Percentiles rank a stretch among this genome's conserved stretches.
phyloP scores from a whole-genome alignment of 495 filamentous ascomycete genomes.

The Talaromyces ruber region DNA sequence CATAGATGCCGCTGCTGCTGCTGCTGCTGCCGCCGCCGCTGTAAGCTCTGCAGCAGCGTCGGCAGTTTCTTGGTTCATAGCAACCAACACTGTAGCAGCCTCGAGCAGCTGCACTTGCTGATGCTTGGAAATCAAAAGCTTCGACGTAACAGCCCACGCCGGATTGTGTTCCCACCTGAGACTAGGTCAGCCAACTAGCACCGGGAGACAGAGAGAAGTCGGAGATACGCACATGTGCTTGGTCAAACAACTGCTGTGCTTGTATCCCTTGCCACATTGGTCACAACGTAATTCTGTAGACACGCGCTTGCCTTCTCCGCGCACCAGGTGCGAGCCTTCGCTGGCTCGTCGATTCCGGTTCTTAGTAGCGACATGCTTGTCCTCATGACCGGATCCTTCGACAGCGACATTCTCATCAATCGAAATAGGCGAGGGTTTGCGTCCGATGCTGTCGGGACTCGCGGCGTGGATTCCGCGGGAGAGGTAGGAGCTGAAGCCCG shows the following conservation, averaged over 20 bases:
- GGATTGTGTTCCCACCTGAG: slow-evolving; percentile 98
- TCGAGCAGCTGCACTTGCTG: slow-evolving; percentile 98
- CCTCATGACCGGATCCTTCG: slow-evolving; percentile 16
- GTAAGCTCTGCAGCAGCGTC: background rate
- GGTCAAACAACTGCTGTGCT: slow-evolving; percentile 99
- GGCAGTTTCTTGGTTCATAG: slow-evolving; percentile 66
- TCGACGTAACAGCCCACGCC: slow-evolving; percentile 95
- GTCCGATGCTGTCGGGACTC: slow-evolving; percentile 39
- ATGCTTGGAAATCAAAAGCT: slow-evolving; percentile 97
- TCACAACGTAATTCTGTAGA: slow-evolving; percentile 89
- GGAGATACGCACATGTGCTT: slow-evolving; percentile 96
- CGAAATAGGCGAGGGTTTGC: slow-evolving; percentile 34
- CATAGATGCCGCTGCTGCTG: background rate
- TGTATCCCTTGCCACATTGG: slow-evolving; percentile 99
- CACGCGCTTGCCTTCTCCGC: slow-evolving; percentile 64
- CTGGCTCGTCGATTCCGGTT: slow-evolving; percentile 71
- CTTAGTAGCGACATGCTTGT: slow-evolving; percentile 51
- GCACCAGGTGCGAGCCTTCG: slow-evolving; percentile 72
- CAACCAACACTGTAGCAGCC: slow-evolving; percentile 86
- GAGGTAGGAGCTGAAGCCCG: slow-evolving; percentile 32
- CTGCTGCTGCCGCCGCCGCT: background rate
- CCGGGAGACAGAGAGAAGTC: slow-evolving; percentile 7
- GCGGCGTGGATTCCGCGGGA: slow-evolving; percentile 45
- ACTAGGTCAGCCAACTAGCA: slow-evolving; percentile 6
- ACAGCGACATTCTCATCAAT: slow-evolving; percentile 38